These are phyloP conservation scores for Lasiosphaeris hirsuta DNA, from an alignment of 495 filamentous ascomycete genomes.

Conservation along the genomic window DNA sequence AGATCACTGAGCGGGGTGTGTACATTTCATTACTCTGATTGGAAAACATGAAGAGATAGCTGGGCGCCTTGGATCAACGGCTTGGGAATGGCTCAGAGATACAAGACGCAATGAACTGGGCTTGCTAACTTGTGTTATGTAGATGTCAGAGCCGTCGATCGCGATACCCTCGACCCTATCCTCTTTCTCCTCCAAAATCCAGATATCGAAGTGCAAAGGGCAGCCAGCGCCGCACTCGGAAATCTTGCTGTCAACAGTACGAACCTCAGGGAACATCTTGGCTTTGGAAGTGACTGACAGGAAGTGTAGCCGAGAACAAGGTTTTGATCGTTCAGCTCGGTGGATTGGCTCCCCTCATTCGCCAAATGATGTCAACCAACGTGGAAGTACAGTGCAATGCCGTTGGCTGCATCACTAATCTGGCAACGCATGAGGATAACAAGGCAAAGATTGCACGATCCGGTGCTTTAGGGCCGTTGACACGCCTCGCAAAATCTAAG, in stretches of 20 bases:
- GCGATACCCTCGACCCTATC: constrained; percentile 92
- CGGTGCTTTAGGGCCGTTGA: constrained; percentile 85
- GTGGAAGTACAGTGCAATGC: constrained; percentile 99
- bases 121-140: constrained; percentile 21
- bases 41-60: not conserved
- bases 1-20: constrained; percentile 97
- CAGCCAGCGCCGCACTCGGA: constrained; percentile 91
- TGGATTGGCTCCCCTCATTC: constrained; percentile 86
- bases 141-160: constrained; percentile 97
- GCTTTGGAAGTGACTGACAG: constrained; percentile 41
- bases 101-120: not conserved
- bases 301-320: constrained; percentile 83
- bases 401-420: constrained; percentile 96
- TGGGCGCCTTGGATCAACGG: not conserved
- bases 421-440: constrained; percentile 98
- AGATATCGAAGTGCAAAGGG: constrained; percentile 95
- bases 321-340: constrained; percentile 90
- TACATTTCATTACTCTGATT: constrained; percentile 4
- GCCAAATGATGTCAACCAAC: constrained; percentile 98
- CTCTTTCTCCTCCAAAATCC: constrained; percentile 90
- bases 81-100: not conserved
- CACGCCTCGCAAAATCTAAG: constrained; percentile 89
- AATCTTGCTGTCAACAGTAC: constrained; percentile 96
- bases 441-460: constrained; percentile 98
- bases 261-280: constrained; percentile 25